phyloP scores from a whole-genome alignment of 73 alveolate species.

The Paramecium caudatum region DNA sequence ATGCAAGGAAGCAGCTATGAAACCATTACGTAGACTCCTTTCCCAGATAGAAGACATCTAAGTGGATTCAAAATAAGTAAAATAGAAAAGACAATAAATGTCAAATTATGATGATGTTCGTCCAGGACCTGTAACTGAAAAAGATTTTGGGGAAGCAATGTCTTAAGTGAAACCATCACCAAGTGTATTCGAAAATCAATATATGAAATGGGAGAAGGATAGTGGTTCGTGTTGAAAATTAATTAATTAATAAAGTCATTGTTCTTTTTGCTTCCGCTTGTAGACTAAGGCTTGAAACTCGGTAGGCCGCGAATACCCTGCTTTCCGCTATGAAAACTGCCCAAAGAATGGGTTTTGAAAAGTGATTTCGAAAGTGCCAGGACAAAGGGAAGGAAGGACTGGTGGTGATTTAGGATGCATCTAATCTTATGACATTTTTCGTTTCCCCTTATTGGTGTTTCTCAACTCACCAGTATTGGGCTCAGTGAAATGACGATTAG shows the following conservation, averaged over 20 bases:
- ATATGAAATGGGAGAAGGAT: constrained; percentile 97
- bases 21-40: constrained; percentile 90
- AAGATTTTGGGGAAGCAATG: constrained; percentile 92
- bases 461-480: background rate
- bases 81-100: constrained; percentile 16
- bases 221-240: constrained; percentile 91
- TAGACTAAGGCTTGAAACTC: constrained; percentile 59
- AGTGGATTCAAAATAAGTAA: constrained; percentile 31
- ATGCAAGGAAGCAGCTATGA: constrained; percentile 99
- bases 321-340: constrained; percentile 29
- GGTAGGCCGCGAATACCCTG: background rate
- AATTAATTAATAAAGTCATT: constrained; percentile 43
- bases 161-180: constrained; percentile 94
- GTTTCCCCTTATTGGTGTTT: background rate
- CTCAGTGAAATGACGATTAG: constrained; percentile 2
- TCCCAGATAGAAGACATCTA: constrained; percentile 76
- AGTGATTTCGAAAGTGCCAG: constrained; percentile 26
- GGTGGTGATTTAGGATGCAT: constrained; percentile 68
- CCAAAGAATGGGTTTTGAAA: constrained; percentile 46
- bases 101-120: constrained; percentile 26
- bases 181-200: constrained; percentile 84
- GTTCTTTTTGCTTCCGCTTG: background rate
- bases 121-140: constrained; percentile 92
- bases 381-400: background rate
- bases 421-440: constrained; percentile 42